Evolutionary conservation across 768 basidiomycete species (phyloP), one percentile per base, ranked within the genome.

Genomic region (Galerina marginata): DNA sequence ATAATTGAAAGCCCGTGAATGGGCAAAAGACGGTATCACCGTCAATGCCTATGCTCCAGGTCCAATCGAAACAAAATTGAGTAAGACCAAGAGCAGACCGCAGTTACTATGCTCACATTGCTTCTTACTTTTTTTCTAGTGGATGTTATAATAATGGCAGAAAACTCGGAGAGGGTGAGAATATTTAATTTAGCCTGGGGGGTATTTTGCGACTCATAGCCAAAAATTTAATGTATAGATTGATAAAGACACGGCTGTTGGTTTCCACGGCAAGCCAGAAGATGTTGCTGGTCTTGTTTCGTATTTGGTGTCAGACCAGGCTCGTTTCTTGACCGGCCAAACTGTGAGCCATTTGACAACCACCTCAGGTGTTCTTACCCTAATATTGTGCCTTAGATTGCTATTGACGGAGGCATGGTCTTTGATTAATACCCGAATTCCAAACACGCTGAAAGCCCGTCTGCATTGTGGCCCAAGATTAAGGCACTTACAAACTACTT

Each of bases 41-140:
- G 79, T 79, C 15, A 82, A 82, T 39, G 74, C 77, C 1, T 79
- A 80, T 51, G 74, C 77, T 9, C 77, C 77, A 15, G 76, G 79
- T 61, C 46, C 46, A n/a, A 61, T 60, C 20, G 47, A 58, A 9
- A 60, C 63, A 15, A 42, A 47, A 15, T 47, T 64, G 55, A 12
- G 60, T 59, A 12, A 46, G 60, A 25, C 3, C 9, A 44, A 15
- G 39, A 11, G 3, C 3, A 29, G 16, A 36, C 29, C 43, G 15
- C 9, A 44, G n/a, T 10, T 33, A 46, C 20, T 29, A 43, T 20
- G 42, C 16, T 45, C 9, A 23, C 16, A 36, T 9, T 38, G 29
- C 29, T 39, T 52, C 11, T 14, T 29, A 36, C 20, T 20, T 38
- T 36, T 20, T n/a, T 37, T 51, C 7, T 33, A 33, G 36, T 36